phyloP scores from a whole-genome alignment of 768 basidiomycete species.

The Boletus rubroflammeus region DNA sequence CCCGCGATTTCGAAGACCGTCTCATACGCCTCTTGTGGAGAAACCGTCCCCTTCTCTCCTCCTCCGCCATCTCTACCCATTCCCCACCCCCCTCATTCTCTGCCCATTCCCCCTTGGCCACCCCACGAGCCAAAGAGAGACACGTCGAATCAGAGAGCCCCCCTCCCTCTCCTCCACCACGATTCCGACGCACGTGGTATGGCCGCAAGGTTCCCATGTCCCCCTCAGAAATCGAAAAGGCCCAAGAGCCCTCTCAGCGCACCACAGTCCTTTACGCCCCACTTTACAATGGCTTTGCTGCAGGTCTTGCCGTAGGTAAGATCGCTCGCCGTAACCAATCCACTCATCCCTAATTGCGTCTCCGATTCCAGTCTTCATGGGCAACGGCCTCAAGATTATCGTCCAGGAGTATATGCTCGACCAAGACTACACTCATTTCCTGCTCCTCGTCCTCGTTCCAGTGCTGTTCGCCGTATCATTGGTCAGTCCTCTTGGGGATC shows the following conservation, averaged over 20 bases:
- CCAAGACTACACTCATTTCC: conserved; percentile 38
- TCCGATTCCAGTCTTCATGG: conserved; percentile 51
- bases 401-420: conserved; percentile 53
- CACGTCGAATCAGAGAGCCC: conserved; percentile 10
- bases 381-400: conserved; percentile 59
- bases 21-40: conserved; percentile 58
- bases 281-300: conserved; percentile 27
- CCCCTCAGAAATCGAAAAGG: conserved; percentile 31
- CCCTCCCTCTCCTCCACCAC: conserved; percentile 27
- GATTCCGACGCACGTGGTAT: conserved; percentile 55
- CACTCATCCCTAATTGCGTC: conserved; percentile 1
- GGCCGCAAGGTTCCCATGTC: conserved; percentile 47
- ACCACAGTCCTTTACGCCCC: conserved; percentile 25
- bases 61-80: conserved; percentile 26
- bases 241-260: conserved; percentile 12
- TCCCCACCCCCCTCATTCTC: conserved; percentile 35
- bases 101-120: conserved; percentile 34
- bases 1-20: conserved; percentile 52
- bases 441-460: conserved; percentile 40
- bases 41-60: conserved; percentile 26
- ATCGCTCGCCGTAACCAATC: background rate
- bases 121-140: conserved; percentile 17
- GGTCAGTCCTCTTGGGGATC: conserved; percentile 21
- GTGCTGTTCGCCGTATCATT: conserved; percentile 46
- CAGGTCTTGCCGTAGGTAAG: conserved; percentile 26